Evolutionary conservation across 192 early-diverging fungal genomes (phyloP).

Genomic region (Obelidium mucronatum): DNA sequence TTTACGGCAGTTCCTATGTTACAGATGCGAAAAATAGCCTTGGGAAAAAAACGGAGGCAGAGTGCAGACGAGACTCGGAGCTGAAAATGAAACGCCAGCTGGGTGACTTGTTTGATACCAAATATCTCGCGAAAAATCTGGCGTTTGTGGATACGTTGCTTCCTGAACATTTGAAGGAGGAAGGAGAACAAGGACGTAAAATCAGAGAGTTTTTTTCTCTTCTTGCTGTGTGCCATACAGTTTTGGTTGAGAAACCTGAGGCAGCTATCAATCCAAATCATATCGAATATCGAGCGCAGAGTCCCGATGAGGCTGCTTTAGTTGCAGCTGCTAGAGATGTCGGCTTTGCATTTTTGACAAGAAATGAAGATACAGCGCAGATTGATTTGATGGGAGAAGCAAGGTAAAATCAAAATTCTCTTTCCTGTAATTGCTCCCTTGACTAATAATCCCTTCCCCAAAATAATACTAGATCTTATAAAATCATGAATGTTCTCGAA

Average conservation of each 20-base stretch:
- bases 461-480: constrained; percentile 60
- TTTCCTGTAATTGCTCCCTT: neutral
- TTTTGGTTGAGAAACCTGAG: constrained; percentile 76
- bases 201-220: constrained; percentile 88
- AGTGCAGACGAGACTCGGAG: constrained; percentile 20
- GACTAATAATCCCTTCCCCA: constrained; percentile 15
- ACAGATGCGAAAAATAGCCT: constrained; percentile 56
- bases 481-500: constrained; percentile 86
- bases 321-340: constrained; percentile 89
- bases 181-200: constrained; percentile 58
- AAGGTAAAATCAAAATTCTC: neutral
- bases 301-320: constrained; percentile 95
- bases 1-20: constrained; percentile 72
- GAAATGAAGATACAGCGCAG: constrained; percentile 71
- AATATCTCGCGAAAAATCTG: constrained; percentile 61
- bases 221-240: constrained; percentile 94
- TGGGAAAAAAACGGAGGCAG: constrained; percentile 61
- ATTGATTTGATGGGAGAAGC: constrained; percentile 82
- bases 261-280: constrained; percentile 32
- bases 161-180: constrained; percentile 72
- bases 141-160: constrained; percentile 88
- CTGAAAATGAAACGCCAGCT: constrained; percentile 58
- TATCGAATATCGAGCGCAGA: constrained; percentile 94
- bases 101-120: constrained; percentile 69
- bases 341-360: constrained; percentile 83